Percentiles rank a stretch among this genome's conserved stretches.
Conservation (phyloP, 331 rosid genomes). For the Pyracantha coccinea region DNA sequence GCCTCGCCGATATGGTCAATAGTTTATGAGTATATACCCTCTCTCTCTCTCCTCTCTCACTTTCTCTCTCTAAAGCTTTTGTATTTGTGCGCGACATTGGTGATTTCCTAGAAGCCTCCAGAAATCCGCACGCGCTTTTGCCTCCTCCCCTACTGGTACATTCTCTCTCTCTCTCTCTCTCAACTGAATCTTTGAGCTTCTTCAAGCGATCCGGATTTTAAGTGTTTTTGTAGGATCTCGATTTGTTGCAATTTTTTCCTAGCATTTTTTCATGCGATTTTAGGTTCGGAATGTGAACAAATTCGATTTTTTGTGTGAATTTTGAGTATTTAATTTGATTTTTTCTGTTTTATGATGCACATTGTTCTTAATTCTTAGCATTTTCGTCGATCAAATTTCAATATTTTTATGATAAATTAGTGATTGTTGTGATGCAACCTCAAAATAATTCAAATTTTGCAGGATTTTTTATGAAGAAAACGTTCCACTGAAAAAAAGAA, state of each 20-base stretch:
- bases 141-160: background rate
- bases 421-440: too few relatives aligned
- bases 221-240: background rate
- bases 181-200: background rate
- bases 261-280: background rate
- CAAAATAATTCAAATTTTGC: too few relatives aligned
- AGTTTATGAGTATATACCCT: background rate
- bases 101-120: constrained; percentile 24
- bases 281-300: background rate
- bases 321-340: background rate
- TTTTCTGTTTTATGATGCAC: background rate
- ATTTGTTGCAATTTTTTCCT: background rate
- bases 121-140: background rate
- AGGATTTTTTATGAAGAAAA: too few relatives aligned
- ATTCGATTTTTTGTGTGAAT: background rate
- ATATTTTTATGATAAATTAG: too few relatives aligned
- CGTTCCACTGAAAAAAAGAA: too few relatives aligned
- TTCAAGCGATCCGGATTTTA: background rate
- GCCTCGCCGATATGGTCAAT: background rate
- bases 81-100: constrained; percentile 38
- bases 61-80: constrained; percentile 8
- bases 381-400: too few relatives aligned
- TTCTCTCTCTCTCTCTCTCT: constrained; percentile 1
- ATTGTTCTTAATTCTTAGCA: too few relatives aligned
- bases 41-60: background rate